phyloP scores from a whole-genome alignment of 1,139 yeast genomes.

The Candida tetrigidarum region DNA sequence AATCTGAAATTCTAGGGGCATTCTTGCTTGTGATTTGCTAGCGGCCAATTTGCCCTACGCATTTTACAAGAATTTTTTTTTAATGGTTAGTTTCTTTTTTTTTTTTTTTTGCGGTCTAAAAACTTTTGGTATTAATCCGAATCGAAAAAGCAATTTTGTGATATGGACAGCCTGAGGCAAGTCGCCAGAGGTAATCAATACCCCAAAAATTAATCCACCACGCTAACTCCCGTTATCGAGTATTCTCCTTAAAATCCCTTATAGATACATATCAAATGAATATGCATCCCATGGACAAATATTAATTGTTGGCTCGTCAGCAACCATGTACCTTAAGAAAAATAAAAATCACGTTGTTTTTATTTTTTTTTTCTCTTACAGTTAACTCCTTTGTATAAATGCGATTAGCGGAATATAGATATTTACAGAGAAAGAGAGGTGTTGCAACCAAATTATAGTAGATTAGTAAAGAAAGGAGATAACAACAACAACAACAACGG shows the following conservation, averaged over 20 bases:
- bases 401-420: no score
- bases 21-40: background rate
- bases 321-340: no score
- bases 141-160: slow-evolving; percentile 8
- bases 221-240: no score
- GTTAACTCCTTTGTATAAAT: background rate
- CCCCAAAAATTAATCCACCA: background rate
- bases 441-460: background rate
- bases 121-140: slow-evolving; percentile 1
- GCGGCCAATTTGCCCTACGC: background rate
- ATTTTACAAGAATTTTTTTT: background rate
- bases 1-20: no score
- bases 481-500: no score
- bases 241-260: no score
- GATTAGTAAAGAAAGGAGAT: no score
- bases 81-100: background rate
- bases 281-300: no score
- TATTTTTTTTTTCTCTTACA: slow-evolving; percentile 1
- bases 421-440: background rate
- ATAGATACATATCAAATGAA: no score
- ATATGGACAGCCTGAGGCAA: background rate
- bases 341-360: no score
- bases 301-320: no score
- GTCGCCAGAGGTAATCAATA: background rate
- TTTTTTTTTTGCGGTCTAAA: background rate